Evolutionary conservation across 768 basidiomycete genomes (phyloP).

Genomic region (Podaxis mareebaensis): DNA sequence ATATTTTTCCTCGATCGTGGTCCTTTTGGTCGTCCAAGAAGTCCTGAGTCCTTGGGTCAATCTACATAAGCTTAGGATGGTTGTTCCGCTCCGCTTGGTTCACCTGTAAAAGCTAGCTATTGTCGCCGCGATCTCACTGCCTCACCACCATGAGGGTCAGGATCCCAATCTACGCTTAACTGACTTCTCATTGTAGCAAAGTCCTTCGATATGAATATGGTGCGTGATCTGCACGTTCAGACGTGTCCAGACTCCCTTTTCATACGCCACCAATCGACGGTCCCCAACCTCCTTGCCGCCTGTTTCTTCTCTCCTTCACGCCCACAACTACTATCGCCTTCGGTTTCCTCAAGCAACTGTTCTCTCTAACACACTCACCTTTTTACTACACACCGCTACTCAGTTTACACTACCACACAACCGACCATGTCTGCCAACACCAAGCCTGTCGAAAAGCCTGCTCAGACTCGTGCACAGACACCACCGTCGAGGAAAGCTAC

Average conservation of each 20-base stretch:
- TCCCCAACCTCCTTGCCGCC: background rate
- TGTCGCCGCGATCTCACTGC: background rate
- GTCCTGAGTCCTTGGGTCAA: too few species aligned
- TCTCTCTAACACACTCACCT: background rate
- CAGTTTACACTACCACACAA: background rate
- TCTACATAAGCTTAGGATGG: background rate
- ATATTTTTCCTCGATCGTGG: background rate
- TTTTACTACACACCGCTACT: background rate
- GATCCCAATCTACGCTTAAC: background rate
- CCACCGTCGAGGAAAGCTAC: background rate
- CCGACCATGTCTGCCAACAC: background rate
- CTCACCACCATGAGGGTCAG: background rate
- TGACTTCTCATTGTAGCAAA: background rate
- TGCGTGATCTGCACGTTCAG: conserved; percentile 3
- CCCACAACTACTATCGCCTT: background rate
- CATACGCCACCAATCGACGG: background rate
- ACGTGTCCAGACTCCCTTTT: background rate
- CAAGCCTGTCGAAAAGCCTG: background rate
- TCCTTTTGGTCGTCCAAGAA: too few species aligned
- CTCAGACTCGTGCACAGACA: background rate
- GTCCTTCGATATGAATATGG: background rate
- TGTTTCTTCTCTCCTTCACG: background rate
- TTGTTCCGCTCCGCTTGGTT: background rate
- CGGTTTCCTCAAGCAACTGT: background rate
- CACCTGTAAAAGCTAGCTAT: background rate